Evolutionary conservation across 2,329 filamentous ascomycete species (phyloP), one percentile per base, ranked within the genome.

Genomic region (Paraphaeosphaeria sporulosa): DNA sequence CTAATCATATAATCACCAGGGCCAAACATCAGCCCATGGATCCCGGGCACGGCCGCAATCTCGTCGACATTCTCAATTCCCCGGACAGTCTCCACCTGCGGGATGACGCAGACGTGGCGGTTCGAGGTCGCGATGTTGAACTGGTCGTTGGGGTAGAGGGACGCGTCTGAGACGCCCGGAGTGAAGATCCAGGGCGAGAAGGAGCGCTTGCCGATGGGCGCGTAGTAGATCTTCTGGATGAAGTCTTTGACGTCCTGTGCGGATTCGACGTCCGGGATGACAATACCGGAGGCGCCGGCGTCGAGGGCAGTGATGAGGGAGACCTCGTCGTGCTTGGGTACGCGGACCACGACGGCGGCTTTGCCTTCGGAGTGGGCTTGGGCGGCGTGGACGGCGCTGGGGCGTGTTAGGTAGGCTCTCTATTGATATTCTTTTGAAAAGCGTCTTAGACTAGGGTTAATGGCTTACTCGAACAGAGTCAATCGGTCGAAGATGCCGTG

Each of bases 121-220:
- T 73, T 73, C 13, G 64, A 62, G 0, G 68, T 71, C 3, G 57
- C 34, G 10, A 71, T 58, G 53, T 71, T 71, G 62, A 67, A 71
- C n/a, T 57, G 62, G 44, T 71, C 69, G 10, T 65, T 65, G 2
- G 66, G 62, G 30, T 70, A 71, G 21, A 71, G 53, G 0, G 70
- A 72, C 1, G 57, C 61, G 38, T 65, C 57, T 1, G 51, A 49
- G 8, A 71, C 30, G 4, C 68, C 69, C 0, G 69, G 70, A 0
- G 69, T 71, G 44, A 71, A 71, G 2, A 55, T 67, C 69, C 70
- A 72, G 0, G 70, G 70, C 42, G 63, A 66, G 66, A 71, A 71
- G 1, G 70, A 71, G 40, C 69, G 70, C 23, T 68, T 62, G 21
- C 70, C 70, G 17, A 63, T 36, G n/a, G 63, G 62, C 5, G 57